These are phyloP conservation scores for Diaporthe helianthi DNA, from an alignment of 2,329 filamentous ascomycete genomes.

Conservation along the genomic window DNA sequence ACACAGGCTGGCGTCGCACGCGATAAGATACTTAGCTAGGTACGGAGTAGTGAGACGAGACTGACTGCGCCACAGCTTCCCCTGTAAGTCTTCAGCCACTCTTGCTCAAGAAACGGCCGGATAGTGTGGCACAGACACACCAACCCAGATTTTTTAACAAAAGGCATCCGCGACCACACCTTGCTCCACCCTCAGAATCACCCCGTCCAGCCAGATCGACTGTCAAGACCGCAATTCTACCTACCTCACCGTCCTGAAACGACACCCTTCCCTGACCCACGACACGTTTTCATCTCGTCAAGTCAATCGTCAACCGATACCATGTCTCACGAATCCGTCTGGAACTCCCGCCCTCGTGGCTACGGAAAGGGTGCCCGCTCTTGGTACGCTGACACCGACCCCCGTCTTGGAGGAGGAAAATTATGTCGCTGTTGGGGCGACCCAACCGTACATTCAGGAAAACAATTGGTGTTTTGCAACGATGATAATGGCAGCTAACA, in stretches of 20 bases:
- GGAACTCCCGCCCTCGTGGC: constrained; percentile 96
- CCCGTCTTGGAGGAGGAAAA: constrained; percentile 16
- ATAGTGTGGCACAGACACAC: constrained; percentile 33
- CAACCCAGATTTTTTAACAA: constrained; percentile 37
- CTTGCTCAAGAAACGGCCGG: not conserved
- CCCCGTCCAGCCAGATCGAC: constrained; percentile 32
- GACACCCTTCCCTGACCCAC: constrained; percentile 35
- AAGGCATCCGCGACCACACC: constrained; percentile 35
- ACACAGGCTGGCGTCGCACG: no score
- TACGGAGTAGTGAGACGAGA: not conserved
- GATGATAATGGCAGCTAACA: constrained; percentile 32
- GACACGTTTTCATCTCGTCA: constrained; percentile 40
- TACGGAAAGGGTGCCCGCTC: constrained; percentile 96
- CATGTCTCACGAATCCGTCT: constrained; percentile 89
- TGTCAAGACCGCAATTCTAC: constrained; percentile 30
- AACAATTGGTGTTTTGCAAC: constrained; percentile 30
- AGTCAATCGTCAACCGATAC: constrained; percentile 47
- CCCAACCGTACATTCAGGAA: constrained; percentile 28
- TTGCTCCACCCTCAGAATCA: constrained; percentile 30
- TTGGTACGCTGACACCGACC: constrained; percentile 72
- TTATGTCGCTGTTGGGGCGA: not conserved
- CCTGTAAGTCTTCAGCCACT: not conserved
- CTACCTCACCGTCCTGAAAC: constrained; percentile 32
- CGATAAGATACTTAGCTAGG: no score
- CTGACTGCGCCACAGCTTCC: not conserved